Evolutionary conservation across 2,329 filamentous ascomycete species (phyloP).

Genomic region (Scolecobasidium constrictum): DNA sequence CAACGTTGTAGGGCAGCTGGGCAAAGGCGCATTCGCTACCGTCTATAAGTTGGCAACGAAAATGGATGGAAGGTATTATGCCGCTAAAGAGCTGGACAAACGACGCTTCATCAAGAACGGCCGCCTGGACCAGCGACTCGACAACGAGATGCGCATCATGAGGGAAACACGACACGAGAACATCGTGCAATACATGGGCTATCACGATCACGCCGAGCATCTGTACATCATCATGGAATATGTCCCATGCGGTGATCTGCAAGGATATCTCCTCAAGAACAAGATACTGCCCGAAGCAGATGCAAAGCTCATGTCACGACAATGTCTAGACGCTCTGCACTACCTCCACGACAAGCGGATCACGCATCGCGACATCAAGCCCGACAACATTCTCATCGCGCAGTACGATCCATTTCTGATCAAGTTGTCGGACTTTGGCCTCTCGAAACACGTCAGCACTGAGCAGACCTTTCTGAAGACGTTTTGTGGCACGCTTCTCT

Average conservation of each 20-base stretch:
- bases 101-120: slow-evolving; percentile 82
- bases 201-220: slow-evolving; percentile 68
- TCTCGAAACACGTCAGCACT: slow-evolving; percentile 88
- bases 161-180: slow-evolving; percentile 71
- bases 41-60: slow-evolving; percentile 87
- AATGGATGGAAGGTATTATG: slow-evolving; percentile 71
- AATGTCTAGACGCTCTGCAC: slow-evolving; percentile 70
- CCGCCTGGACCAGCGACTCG: slow-evolving; percentile 77
- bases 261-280: slow-evolving; percentile 54
- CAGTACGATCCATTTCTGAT: slow-evolving; percentile 63
- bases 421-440: slow-evolving; percentile 91
- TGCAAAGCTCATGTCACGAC: slow-evolving; percentile 60
- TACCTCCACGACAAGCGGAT: slow-evolving; percentile 85
- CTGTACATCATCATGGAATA: slow-evolving; percentile 98
- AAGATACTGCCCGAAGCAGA: slow-evolving; percentile 55
- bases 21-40: slow-evolving; percentile 88
- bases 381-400: slow-evolving; percentile 87
- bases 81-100: slow-evolving; percentile 80
- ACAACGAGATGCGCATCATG: slow-evolving; percentile 98
- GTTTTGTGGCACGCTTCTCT: slow-evolving; percentile 90
- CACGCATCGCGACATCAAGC: slow-evolving; percentile 97
- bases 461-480: slow-evolving; percentile 89
- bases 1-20: slow-evolving; percentile 70
- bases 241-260: slow-evolving; percentile 71
- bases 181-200: slow-evolving; percentile 84